These are phyloP conservation scores for Micractinium conductrix DNA, from an alignment of 139 green algal species.

Conservation along the genomic window DNA sequence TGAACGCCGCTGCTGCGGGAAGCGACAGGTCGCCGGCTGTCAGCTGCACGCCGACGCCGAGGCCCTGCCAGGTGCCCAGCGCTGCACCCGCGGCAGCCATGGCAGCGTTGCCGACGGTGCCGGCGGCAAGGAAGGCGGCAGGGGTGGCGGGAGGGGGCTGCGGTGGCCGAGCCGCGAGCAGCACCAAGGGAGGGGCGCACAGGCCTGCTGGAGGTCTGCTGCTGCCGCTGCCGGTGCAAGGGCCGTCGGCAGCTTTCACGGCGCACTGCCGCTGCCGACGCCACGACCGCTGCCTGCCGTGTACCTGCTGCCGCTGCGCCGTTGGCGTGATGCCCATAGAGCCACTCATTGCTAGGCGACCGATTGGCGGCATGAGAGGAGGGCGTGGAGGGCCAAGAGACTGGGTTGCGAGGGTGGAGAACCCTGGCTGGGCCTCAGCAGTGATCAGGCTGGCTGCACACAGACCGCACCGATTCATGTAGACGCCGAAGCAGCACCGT, in stretches of 20 bases:
- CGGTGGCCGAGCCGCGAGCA: neutral
- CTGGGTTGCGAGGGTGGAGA: no score
- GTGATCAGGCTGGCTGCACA: neutral
- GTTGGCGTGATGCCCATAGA: no score
- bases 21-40: neutral
- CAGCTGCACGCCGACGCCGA: conserved; percentile 7
- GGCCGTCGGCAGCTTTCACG: no score
- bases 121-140: neutral
- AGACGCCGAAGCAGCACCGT: neutral
- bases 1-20: conserved; percentile 2
- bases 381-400: no score
- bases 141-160: neutral
- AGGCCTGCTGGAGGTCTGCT: neutral
- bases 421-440: no score
- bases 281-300: neutral
- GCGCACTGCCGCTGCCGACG: neutral
- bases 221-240: neutral
- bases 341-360: no score
- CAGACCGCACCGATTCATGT: neutral
- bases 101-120: conserved; percentile 1
- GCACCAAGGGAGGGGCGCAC: neutral
- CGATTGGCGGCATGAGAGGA: no score
- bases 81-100: neutral
- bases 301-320: no score
- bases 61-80: neutral